Evolutionary conservation across 139 green algal genomes (phyloP), one percentile per base, ranked within the genome.

Genomic region (Chlamydomonas schloesseri): DNA sequence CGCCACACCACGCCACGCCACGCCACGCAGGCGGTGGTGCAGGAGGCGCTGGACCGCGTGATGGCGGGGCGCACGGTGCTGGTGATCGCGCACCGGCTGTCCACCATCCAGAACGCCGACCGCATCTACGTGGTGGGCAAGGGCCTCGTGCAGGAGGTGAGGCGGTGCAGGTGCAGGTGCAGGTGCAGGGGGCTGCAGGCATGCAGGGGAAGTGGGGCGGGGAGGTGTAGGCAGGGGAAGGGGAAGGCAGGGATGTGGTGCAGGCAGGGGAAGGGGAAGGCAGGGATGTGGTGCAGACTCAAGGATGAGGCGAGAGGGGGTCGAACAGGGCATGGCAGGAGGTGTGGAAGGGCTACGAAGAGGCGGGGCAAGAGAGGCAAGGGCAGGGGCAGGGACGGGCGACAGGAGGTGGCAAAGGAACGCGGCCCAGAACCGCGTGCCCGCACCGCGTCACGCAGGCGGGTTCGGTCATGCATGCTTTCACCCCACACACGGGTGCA

Each of bases 1-100:
- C 42, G 8, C 42, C 42, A 50, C 8, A 46, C 21, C 58, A 3
- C 14, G 1, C 28, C 67, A 21, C 31, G 1, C 31, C 33, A 2
- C 31, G 2, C n/a, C n/a, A n/a, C 70, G 65, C 85, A 95, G 92
- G 88, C 89, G 24, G 83, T 97, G 29, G 96, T 99, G 69, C 96
- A 99, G 90, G 95, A 98, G 81, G 97, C 97, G 3, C 89, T 99
- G 73, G 95, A 98, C 80, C 87, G 94, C 0, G 87, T 98, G 0
- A 97, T 99, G 96, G 69, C 82, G 9, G 93, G 91, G 34, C 90
- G 95, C 69, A 99, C 97, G 1, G 93, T 96, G 18, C 81, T 99
- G 6, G 95, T 99, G 21, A 98, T 99, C 46, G 97, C 97, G 4
- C 97, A 99, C 90, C 85, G 97, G 24, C 90, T 99, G 71, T 96